Base-by-base conservation (phyloP, 2,329 filamentous ascomycete genomes). In the Geoglossum cookeanum region DNA sequence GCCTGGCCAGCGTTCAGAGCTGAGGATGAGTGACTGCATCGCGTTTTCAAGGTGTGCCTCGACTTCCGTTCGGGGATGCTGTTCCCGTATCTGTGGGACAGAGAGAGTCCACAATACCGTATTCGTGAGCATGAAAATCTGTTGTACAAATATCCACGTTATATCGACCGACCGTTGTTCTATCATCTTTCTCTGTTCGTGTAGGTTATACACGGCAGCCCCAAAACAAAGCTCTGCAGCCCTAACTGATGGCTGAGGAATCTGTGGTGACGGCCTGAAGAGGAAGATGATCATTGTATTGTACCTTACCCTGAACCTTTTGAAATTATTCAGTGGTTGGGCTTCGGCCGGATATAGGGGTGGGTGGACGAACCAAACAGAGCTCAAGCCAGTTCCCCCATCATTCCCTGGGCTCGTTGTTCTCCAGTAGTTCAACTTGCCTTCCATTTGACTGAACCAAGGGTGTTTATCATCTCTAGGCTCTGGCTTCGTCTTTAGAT, bases 111-210 rank as follows among this genome's bases (percentile, higher is more conserved):
- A 98, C 0, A 98, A 77, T 55, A 96, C 78, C 4, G 87, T 90
- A 66, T 95, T 96, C 58, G 97, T 78, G 3, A 87, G 83, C 81
- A 94, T 92, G 71, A 94, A 96, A 45, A 97, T 78, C 22, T 85
- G 83, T 59, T 95, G 78, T 0, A 94, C 80, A 65, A 95, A 95
- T 48, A 95, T 84, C 91, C 91, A 97, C 0, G 90, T 96, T 59
- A 96, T 76, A 65, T 96, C 91, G 9, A 92, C 80, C 27, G 81
- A 82, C 13, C 79, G 78, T 15, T 78, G 81, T 62, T 84, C 79
- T 65, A 95, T 84, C 68, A 95, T 89, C 64, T 85, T 82, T 65
- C 80, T 81, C 49, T 89, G 84, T 66, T 91, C 80, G 62, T 83
- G 78, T 63, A 96, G 87, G 65, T 95, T 90, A 68, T 81, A 87